phyloP scores from a whole-genome alignment of 768 basidiomycete species.

The Arthromyces matolae region DNA sequence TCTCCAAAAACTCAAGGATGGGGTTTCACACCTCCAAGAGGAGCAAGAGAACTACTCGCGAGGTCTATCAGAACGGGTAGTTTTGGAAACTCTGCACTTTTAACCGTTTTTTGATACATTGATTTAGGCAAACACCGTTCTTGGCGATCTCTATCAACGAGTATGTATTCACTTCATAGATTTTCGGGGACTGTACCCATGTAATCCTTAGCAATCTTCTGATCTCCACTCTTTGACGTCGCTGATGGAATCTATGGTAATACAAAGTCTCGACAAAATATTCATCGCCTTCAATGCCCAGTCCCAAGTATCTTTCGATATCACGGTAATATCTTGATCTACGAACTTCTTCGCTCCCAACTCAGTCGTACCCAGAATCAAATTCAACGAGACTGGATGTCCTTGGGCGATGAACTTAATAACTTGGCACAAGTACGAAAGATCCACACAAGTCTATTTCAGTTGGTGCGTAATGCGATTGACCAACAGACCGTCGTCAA shows the following conservation, averaged over 20 bases:
- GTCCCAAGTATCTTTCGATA: constrained; percentile 11
- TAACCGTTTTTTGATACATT: too few species aligned
- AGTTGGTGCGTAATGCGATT: neutral
- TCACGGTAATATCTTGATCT: constrained; percentile 8
- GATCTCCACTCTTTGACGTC: constrained; percentile 3
- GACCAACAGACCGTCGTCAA: constrained; percentile 17
- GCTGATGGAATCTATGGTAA: neutral
- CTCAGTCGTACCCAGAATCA: constrained; percentile 5
- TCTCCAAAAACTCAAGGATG: neutral
- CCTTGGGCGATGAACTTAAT: constrained; percentile 9
- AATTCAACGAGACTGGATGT: constrained; percentile 11
- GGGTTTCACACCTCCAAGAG: neutral
- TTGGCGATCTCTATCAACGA: constrained; percentile 8
- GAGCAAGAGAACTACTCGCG: constrained; percentile 2
- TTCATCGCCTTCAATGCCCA: constrained; percentile 5
- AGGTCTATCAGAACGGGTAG: constrained; percentile 9
- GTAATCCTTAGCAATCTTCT: constrained; percentile 5
- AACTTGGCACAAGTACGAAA: constrained; percentile 12
- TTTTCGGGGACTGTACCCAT: neutral
- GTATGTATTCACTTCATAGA: neutral
- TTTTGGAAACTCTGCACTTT: neutral
- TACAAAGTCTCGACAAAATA: constrained; percentile 4
- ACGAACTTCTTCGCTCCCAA: neutral
- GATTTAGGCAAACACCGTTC: constrained; percentile 2
- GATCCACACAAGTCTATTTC: neutral